Evolutionary conservation across 1,284 basidiomycete species (phyloP).

Genomic region (Leccinum glutinopallens): DNA sequence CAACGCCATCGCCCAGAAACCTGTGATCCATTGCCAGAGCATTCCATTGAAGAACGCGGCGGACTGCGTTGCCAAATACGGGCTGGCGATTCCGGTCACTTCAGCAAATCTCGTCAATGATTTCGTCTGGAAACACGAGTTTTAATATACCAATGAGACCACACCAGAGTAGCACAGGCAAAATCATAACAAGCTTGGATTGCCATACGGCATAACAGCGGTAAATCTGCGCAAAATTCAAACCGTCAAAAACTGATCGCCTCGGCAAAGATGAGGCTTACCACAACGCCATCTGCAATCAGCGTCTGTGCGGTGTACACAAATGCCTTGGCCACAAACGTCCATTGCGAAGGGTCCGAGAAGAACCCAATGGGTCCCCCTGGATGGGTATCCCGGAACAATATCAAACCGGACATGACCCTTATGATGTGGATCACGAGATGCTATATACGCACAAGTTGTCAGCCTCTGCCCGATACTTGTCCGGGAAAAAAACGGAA

Average conservation of each 20-base stretch:
- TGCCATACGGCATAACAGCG: slow-evolving; percentile 9
- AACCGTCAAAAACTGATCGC: background rate
- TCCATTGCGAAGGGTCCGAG: slow-evolving; percentile 3
- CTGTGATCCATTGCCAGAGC: too few species aligned
- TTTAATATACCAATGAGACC: background rate
- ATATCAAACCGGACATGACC: slow-evolving; percentile 3
- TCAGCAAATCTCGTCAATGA: background rate
- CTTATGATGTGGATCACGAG: slow-evolving; percentile 4
- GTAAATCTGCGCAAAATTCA: background rate
- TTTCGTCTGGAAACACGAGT: background rate
- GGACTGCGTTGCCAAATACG: too few species aligned
- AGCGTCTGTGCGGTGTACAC: background rate
- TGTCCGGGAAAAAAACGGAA: background rate
- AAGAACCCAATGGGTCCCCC: background rate
- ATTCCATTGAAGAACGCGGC: too few species aligned
- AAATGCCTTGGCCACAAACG: background rate
- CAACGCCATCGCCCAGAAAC: slow-evolving; percentile 6
- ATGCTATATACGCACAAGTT: slow-evolving; percentile 2
- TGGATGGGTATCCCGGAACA: background rate
- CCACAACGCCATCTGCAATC: slow-evolving; percentile 2
- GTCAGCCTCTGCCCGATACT: background rate
- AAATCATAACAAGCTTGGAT: background rate
- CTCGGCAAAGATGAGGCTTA: too few species aligned
- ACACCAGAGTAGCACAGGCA: slow-evolving; percentile 1
- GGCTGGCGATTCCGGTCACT: background rate